Conservation (phyloP, 257 asterid species). For the Solanum etuberosum region DNA sequence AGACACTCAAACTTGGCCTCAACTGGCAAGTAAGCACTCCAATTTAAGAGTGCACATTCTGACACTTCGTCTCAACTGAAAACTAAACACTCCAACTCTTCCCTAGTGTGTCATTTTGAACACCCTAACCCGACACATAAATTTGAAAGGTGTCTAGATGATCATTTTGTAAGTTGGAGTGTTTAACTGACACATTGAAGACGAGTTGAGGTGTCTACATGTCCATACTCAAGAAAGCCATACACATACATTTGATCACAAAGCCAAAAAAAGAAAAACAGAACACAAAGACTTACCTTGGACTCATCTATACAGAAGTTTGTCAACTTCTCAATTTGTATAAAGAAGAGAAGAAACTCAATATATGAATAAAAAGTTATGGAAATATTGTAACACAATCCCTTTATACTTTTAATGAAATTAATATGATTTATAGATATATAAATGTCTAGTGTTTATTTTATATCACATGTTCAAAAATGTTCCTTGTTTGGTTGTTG, state of each 20-base stretch:
- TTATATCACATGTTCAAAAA: not conserved
- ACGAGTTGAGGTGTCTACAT: not conserved
- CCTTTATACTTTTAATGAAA: not conserved
- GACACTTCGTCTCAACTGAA: not conserved
- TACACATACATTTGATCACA: not conserved
- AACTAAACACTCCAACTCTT: not conserved
- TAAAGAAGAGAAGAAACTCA: not conserved
- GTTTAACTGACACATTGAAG: not conserved
- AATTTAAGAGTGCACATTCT: not conserved
- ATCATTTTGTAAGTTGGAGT: not conserved
- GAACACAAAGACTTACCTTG: not conserved
- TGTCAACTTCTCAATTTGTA: not conserved
- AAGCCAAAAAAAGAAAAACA: not conserved
- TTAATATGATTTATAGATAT: not conserved
- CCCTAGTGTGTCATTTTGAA: not conserved
- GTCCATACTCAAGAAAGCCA: not conserved
- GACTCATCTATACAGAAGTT: not conserved
- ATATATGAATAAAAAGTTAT: not conserved
- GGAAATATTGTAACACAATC: not conserved
- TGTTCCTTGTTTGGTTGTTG: not conserved
- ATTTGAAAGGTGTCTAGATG: not conserved
- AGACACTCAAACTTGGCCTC: not conserved
- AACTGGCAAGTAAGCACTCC: no score
- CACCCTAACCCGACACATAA: not conserved
- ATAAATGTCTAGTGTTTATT: not conserved